phyloP scores from a whole-genome alignment of 148 eudicot genomes.

The Spergularia marina region DNA sequence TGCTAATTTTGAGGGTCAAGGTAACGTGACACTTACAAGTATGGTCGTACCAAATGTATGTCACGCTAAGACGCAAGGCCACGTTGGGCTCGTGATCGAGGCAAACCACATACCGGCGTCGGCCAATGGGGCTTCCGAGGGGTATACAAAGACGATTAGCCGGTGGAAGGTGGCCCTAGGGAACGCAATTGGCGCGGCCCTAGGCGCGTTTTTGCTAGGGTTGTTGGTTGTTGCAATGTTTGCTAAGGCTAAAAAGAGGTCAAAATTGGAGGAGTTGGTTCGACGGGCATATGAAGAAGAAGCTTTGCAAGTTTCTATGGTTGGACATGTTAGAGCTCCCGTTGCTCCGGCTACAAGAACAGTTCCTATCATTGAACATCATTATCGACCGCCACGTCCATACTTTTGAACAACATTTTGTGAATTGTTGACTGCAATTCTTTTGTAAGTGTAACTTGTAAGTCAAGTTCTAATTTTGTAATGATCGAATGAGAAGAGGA shows the following conservation, averaged over 20 bases:
- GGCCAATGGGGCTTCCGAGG: constrained; percentile 19
- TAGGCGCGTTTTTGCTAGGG: constrained; percentile 68
- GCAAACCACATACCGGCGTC: constrained; percentile 26
- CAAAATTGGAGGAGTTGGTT: constrained; percentile 72
- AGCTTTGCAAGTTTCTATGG: constrained; percentile 87
- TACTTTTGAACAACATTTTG: constrained; percentile 21
- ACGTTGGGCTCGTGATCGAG: constrained; percentile 65
- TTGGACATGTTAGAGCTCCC: constrained; percentile 81
- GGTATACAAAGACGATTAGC: constrained; percentile 36
- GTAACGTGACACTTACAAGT: constrained; percentile 45
- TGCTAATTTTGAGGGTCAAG: constrained; percentile 56
- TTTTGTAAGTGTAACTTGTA: constrained; percentile 24
- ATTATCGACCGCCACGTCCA: constrained; percentile 53
- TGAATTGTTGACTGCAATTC: background rate
- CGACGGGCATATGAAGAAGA: constrained; percentile 92
- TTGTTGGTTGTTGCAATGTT: constrained; percentile 72
- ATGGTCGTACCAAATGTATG: constrained; percentile 59
- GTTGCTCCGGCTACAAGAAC: constrained; percentile 60
- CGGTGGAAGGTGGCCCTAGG: constrained; percentile 71
- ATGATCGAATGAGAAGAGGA: background rate
- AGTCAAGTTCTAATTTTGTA: constrained; percentile 17
- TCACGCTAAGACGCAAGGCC: constrained; percentile 54
- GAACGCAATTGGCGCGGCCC: constrained; percentile 70
- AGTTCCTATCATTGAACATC: constrained; percentile 54
- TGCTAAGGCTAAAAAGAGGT: constrained; percentile 81